Evolutionary conservation across 2,329 filamentous ascomycete species (phyloP).

Genomic region (Colletotrichum endophyticum): DNA sequence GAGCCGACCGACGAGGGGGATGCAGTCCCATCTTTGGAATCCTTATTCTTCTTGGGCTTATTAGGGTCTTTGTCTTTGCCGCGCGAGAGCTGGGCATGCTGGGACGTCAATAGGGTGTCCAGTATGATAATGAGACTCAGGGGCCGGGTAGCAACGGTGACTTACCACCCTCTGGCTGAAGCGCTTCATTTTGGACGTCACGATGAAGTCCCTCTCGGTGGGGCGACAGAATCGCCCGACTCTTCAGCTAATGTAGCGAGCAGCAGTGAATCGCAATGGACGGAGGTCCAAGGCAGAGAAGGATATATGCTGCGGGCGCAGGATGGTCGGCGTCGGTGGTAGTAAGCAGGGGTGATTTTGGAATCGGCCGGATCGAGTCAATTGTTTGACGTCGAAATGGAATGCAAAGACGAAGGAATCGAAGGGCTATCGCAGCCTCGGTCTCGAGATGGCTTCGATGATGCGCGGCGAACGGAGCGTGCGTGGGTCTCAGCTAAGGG

Average conservation of each 20-base stretch:
- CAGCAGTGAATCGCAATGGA: slow-evolving; percentile 2
- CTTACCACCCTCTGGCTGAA: slow-evolving; percentile 97
- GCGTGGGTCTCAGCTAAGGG: background rate
- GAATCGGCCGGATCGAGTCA: slow-evolving; percentile 1
- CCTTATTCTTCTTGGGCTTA: slow-evolving; percentile 83
- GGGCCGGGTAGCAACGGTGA: slow-evolving; percentile 28
- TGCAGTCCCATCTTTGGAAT: slow-evolving; percentile 76
- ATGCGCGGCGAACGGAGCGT: background rate
- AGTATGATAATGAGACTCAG: slow-evolving; percentile 10
- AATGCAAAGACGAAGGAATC: background rate
- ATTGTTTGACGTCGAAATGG: background rate
- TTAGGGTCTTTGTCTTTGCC: slow-evolving; percentile 86
- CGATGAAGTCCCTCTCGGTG: slow-evolving; percentile 19
- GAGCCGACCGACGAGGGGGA: slow-evolving; percentile 69
- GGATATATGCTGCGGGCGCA: background rate
- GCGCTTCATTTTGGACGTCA: slow-evolving; percentile 81
- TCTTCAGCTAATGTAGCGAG: slow-evolving; percentile 6
- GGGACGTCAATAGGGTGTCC: slow-evolving; percentile 45
- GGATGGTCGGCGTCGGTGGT: background rate
- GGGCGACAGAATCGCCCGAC: slow-evolving; percentile 18
- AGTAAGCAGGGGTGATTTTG: background rate
- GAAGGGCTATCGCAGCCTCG: background rate
- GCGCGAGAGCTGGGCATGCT: slow-evolving; percentile 81
- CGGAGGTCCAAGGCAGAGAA: slow-evolving; percentile 2
- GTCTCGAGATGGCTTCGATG: background rate